Base-by-base conservation (phyloP, 2,329 filamentous ascomycete species). In the Fusarium solani-melongenae region DNA sequence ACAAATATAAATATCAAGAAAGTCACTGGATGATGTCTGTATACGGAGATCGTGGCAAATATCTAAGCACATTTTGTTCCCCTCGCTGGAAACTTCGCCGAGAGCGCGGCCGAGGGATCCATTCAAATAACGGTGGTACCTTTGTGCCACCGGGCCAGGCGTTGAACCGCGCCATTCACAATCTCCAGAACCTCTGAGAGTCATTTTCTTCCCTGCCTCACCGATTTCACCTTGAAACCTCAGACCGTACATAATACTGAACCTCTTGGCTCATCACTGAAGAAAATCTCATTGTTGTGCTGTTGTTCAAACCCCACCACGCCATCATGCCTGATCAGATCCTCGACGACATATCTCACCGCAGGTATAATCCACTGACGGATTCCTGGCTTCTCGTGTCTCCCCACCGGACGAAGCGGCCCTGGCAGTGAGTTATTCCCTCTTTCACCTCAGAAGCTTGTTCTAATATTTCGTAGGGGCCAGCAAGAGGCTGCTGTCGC, bases 271-370 rank as follows among this genome's bases (percentile, higher is more conserved):
- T 3, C 24, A 27, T 58, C 22, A 39, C 9, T 41, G 33, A 20
- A 34, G 36, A 57, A 17, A 10, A 12, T 17, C 22, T 60, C n/a
- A 12, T 49, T 17, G 33, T 53, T 57, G 51, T 64, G 62, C 34
- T 53, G 66, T 34, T 49, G 41, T 9, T 46, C 14, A 46, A 46
- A 46, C 22, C 22, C 15, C 46, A 57, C 69, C 66, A 77, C 74
- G 64, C 71, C 71, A 68, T 71, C 55, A 95, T 95, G 93, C 89
- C 90, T 10, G 92, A 93, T 80, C 88, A 90, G 73, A 91, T 96
- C 58, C 91, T 99, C 59, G 92, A 98, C 86, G 96, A 99, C 82
- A 98, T 99, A 79, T 98, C 96, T 46, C 96, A 99, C 82, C 89
- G 96, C 78, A 92, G 96, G 81, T 98, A 93, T 83, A 99, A 99